Percentiles rank a stretch among this genome's conserved stretches.
Conservation (phyloP, 805 yeast species). For the Hanseniaspora singularis region DNA sequence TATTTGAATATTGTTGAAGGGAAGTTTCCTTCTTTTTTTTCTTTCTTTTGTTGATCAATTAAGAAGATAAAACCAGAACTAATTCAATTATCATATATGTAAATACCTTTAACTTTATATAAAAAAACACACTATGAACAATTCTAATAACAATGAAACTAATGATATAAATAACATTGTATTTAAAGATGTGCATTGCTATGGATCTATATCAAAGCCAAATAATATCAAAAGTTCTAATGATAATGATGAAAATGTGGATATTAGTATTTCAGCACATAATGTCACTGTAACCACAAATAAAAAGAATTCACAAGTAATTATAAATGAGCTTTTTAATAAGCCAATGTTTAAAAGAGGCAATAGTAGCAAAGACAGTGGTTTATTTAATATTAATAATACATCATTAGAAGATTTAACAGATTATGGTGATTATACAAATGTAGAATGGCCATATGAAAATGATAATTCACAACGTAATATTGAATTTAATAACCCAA, state of each 20-base stretch:
- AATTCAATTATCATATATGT: too few relatives aligned
- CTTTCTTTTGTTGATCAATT: too few relatives aligned
- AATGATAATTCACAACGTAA: too few relatives aligned
- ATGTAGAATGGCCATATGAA: conserved; percentile 15
- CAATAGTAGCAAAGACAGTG: background rate
- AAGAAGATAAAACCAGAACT: too few relatives aligned
- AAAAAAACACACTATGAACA: too few relatives aligned
- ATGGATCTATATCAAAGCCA: background rate
- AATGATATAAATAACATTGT: too few relatives aligned
- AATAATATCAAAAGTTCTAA: background rate
- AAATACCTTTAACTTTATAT: too few relatives aligned
- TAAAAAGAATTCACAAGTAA: background rate
- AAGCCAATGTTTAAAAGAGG: background rate
- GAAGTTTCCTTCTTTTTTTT: too few relatives aligned
- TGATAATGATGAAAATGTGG: background rate
- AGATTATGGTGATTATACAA: background rate
- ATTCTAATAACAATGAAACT: too few relatives aligned
- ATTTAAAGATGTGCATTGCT: background rate
- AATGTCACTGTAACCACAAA: background rate
- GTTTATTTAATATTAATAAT: background rate
- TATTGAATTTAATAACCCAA: background rate
- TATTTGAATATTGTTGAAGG: too few relatives aligned
- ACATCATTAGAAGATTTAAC: conserved; percentile 9
- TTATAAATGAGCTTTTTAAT: background rate
- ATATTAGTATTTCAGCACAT: background rate